A percentile compares a stretch with the other conserved stretches of the same genome.
Conservation (phyloP, 768 basidiomycete genomes). For the Steccherinum ochraceum region DNA sequence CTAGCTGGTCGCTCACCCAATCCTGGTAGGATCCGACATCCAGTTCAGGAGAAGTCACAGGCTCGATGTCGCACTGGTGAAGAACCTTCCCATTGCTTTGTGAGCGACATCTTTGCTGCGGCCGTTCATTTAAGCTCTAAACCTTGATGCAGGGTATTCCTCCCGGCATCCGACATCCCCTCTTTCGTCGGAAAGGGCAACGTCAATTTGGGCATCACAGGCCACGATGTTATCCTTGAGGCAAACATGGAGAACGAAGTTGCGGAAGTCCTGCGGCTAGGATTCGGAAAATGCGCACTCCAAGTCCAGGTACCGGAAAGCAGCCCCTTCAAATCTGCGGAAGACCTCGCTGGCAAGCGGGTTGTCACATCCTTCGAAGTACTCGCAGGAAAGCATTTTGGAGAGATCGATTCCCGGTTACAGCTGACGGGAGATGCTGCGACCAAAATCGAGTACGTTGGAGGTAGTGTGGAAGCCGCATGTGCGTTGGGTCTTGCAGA, state of each 20-base stretch:
- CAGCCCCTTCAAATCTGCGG: constrained; percentile 58
- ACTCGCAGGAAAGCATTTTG: constrained; percentile 78
- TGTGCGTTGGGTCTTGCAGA: constrained; percentile 95
- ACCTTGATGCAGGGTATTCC: constrained; percentile 65
- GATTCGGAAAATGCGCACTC: constrained; percentile 87
- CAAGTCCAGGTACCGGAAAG: constrained; percentile 88
- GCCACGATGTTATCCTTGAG: constrained; percentile 95
- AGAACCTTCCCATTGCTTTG: constrained; percentile 93
- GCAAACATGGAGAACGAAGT: constrained; percentile 74
- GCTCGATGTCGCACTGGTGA: constrained; percentile 89
- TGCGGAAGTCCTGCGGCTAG: constrained; percentile 74
- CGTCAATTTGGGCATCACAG: constrained; percentile 95
- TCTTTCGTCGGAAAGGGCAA: constrained; percentile 98
- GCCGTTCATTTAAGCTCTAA: not conserved
- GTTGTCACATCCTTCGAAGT: constrained; percentile 94
- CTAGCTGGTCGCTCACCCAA: not conserved
- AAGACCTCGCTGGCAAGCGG: constrained; percentile 84
- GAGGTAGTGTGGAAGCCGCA: constrained; percentile 97
- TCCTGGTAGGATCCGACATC: constrained; percentile 77
- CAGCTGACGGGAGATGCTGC: constrained; percentile 45
- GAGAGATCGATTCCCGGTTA: constrained; percentile 48
- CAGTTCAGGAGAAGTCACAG: constrained; percentile 85
- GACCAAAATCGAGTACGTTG: constrained; percentile 91
- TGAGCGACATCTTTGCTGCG: constrained; percentile 31
- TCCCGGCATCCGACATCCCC: constrained; percentile 94